Percentiles rank a stretch among this genome's conserved stretches.
phyloP scores from a whole-genome alignment of 148 eudicot genomes.

The Amaranthus hypochondriacus region DNA sequence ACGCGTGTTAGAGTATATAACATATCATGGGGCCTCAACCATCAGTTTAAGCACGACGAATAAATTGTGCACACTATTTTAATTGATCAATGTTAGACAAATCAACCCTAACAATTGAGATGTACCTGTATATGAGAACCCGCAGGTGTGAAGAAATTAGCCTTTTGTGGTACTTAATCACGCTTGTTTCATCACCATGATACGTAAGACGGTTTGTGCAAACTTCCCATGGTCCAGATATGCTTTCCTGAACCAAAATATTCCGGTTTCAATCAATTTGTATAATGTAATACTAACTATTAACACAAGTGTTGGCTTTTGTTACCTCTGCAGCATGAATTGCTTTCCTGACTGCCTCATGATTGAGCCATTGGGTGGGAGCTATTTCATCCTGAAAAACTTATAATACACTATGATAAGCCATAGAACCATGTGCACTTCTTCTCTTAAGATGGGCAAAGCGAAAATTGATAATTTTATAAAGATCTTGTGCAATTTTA shows the following conservation, averaged over 20 bases:
- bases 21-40: too few species aligned
- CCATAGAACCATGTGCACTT: neutral
- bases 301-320: neutral
- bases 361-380: constrained; percentile 20
- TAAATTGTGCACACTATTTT: too few species aligned
- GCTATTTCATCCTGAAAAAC: constrained; percentile 25
- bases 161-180: constrained; percentile 31
- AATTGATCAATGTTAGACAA: too few species aligned
- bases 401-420: neutral
- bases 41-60: too few species aligned
- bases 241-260: constrained; percentile 17
- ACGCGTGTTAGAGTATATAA: too few species aligned
- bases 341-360: constrained; percentile 12
- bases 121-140: constrained; percentile 35
- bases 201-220: constrained; percentile 17
- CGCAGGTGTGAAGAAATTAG: constrained; percentile 28
- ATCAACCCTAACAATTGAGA: neutral
- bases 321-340: constrained; percentile 32
- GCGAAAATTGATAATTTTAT: neutral
- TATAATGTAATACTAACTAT: neutral
- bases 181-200: constrained; percentile 22
- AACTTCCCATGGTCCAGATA: constrained; percentile 22
- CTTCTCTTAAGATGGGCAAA: neutral
- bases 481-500: too few species aligned
- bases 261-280: neutral